Base-by-base conservation (phyloP, 306 rosid species). In the Styphnolobium japonicum region DNA sequence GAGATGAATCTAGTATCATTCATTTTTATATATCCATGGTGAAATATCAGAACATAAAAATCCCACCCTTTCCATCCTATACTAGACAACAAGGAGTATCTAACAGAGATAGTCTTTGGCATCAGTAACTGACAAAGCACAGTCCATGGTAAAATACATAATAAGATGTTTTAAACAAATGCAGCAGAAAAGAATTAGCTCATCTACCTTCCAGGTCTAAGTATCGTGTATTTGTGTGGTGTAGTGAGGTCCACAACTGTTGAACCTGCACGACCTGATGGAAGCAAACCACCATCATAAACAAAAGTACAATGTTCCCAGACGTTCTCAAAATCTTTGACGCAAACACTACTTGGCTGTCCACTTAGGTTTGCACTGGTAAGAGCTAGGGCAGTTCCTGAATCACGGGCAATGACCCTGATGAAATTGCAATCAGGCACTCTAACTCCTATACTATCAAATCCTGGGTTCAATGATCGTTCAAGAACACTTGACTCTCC, bases 291-390 rank as follows among this genome's bases (percentile, higher is more conserved):
- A 10, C 94, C 93, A 46, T 93, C 94, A 53, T 90, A 95, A 67
- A 95, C 93, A 68, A 70, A 89, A 3, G 94, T 93, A 82, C 97
- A 93, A 25, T 90, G 97, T 77, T 84, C 87, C 98, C 99, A 95
- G 3, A 91, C 93, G 67, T 73, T 87, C 77, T 89, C 89, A 67
- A 95, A 93, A 84, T 93, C 98, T 29, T 90, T 83, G 70, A 90
- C 71, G 82, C 89, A 82, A 69, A 91, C 93, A 79, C 98, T 95
- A 76, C 97, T 93, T 62, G 91, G 84, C 73, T 91, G 97, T 76
- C 98, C 98, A n/a, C 93, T 95, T 43, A 85, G 83, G 87, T 95
- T 95, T 72, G 99, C 99, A 58, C 98, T 93, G 22, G 99, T 95
- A 83, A 93, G 97, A 66, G 97, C 97, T 75, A 93, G 46, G 10